Evolutionary conservation across 129 eudicot species (phyloP).

Genomic region (Chrysanthemum seticuspe): DNA sequence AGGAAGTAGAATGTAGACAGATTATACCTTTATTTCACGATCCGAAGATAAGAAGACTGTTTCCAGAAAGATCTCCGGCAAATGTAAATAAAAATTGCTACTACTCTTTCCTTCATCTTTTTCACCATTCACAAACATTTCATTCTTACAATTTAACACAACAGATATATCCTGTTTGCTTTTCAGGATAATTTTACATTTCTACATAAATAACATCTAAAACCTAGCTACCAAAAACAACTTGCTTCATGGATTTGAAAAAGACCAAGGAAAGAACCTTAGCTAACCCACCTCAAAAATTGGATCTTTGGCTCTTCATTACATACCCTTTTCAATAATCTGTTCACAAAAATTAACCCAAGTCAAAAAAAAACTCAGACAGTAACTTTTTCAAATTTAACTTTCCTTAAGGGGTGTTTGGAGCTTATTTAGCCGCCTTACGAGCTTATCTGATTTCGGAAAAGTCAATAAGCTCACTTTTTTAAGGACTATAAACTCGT

Average conservation of each 20-base stretch:
- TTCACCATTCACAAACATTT: constrained; percentile 44
- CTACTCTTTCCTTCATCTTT: constrained; percentile 30
- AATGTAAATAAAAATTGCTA: background rate
- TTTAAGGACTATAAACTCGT: too few species aligned
- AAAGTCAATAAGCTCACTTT: too few species aligned
- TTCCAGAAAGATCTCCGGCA: too few species aligned
- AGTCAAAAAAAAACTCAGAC: background rate
- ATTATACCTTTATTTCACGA: too few species aligned
- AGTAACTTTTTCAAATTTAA: too few species aligned
- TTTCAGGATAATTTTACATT: background rate
- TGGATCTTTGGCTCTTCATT: constrained; percentile 28
- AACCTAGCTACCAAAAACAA: constrained; percentile 19
- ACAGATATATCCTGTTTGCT: constrained; percentile 2
- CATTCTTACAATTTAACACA: constrained; percentile 24
- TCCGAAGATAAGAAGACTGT: too few species aligned
- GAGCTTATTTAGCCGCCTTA: too few species aligned
- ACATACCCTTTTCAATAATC: constrained; percentile 45
- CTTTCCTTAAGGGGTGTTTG: too few species aligned
- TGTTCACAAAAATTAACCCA: constrained; percentile 33
- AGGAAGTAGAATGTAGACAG: too few species aligned
- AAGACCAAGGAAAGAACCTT: constrained; percentile 35
- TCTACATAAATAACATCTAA: background rate
- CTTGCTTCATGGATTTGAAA: constrained; percentile 31
- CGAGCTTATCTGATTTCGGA: too few species aligned
- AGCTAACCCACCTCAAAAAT: constrained; percentile 43